Evolutionary conservation across 1,284 basidiomycete genomes (phyloP).

Genomic region (Ceratobasidium sp.): DNA sequence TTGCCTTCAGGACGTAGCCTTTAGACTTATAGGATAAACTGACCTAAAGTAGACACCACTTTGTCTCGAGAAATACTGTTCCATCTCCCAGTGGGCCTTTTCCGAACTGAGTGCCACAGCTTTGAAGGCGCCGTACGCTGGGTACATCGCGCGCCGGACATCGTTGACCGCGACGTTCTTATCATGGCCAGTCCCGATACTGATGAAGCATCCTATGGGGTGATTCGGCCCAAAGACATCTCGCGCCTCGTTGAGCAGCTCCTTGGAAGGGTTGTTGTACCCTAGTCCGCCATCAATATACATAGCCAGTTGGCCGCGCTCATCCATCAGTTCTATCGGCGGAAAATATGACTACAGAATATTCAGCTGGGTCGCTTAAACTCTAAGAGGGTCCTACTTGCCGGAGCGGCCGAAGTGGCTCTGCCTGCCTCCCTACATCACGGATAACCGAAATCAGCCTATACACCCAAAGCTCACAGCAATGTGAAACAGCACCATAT

Average conservation of each 20-base stretch:
- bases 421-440: slow-evolving; percentile 33
- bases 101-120: slow-evolving; percentile 20
- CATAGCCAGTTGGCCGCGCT: slow-evolving; percentile 3
- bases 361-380: not conserved
- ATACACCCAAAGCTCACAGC: not conserved
- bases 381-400: not conserved
- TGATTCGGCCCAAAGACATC: slow-evolving; percentile 31
- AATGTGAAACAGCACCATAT: slow-evolving; percentile 14
- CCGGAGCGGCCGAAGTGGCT: slow-evolving; percentile 41
- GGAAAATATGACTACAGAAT: slow-evolving; percentile 29
- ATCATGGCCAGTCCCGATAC: slow-evolving; percentile 34
- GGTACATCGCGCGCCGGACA: not conserved
- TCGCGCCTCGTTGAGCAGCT: slow-evolving; percentile 39
- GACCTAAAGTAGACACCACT: slow-evolving; percentile 22
- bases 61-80: slow-evolving; percentile 15
- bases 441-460: not conserved
- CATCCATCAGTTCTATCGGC: slow-evolving; percentile 26
- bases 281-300: slow-evolving; percentile 40
- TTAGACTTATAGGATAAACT: not conserved
- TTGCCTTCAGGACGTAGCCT: not conserved
- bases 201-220: slow-evolving; percentile 31
- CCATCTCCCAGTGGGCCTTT: slow-evolving; percentile 20
- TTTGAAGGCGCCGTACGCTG: slow-evolving; percentile 31
- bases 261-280: slow-evolving; percentile 35
- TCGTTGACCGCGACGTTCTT: slow-evolving; percentile 8